phyloP scores from a whole-genome alignment of 2,329 filamentous ascomycete species.

The Cryphonectria radicalis region DNA sequence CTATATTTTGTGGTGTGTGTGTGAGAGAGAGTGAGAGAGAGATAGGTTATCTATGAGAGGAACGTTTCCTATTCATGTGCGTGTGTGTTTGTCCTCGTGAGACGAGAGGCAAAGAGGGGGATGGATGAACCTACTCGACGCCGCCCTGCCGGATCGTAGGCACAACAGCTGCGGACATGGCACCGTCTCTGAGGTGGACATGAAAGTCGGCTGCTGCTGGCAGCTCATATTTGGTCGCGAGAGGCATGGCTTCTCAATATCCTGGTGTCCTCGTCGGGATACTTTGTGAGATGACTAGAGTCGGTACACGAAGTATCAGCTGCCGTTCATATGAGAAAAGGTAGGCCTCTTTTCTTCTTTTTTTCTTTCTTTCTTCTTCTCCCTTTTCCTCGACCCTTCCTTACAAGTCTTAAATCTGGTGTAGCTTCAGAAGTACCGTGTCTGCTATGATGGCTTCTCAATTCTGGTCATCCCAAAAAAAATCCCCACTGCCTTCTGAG shows the following conservation, averaged over 20 bases:
- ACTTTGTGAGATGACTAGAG: neutral
- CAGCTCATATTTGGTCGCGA: slow-evolving; percentile 51
- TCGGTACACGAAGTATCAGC: neutral
- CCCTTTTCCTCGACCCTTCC: too few species aligned
- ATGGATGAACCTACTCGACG: slow-evolving; percentile 47
- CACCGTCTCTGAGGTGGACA: slow-evolving; percentile 72
- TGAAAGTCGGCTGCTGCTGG: slow-evolving; percentile 70
- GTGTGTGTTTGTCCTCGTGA: slow-evolving; percentile 21
- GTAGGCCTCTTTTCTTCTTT: neutral
- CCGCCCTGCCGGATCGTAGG: slow-evolving; percentile 46
- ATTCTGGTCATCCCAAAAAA: too few species aligned
- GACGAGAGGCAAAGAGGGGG: slow-evolving; percentile 55
- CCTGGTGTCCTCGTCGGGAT: neutral
- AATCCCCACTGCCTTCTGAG: too few species aligned
- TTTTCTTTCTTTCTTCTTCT: neutral
- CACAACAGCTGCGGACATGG: slow-evolving; percentile 62
- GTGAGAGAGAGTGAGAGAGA: neutral
- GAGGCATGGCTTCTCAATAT: slow-evolving; percentile 33
- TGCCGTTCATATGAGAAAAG: neutral
- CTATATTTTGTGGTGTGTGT: slow-evolving; percentile 22
- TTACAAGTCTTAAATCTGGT: too few species aligned
- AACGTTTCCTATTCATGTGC: slow-evolving; percentile 1
- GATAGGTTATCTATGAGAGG: neutral
- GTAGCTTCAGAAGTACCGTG: too few species aligned
- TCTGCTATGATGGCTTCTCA: too few species aligned